Conservation (phyloP, 148 eudicot genomes). For the Rhododendron griersonianum region DNA sequence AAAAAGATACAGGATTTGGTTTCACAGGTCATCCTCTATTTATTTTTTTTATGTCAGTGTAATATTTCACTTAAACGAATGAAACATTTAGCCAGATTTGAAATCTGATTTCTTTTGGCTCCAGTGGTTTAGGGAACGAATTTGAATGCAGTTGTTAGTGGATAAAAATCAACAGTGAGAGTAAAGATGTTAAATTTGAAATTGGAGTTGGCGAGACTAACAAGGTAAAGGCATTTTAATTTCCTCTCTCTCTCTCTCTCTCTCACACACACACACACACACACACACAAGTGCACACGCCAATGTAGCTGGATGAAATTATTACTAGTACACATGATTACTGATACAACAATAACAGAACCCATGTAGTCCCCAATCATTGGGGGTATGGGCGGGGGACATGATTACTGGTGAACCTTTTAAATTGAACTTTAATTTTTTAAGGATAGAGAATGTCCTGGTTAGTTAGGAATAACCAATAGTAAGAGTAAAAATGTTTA, state of each 20-base stretch:
- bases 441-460: not conserved
- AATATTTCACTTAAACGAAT: not conserved
- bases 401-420: not conserved
- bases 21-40: conserved; percentile 56
- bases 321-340: not conserved
- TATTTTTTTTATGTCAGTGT: not conserved
- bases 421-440: not conserved
- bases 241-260: not conserved
- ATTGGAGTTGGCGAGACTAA: not conserved
- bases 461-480: not conserved
- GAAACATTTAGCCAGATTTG: not conserved
- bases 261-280: not conserved
- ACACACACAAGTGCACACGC: not conserved
- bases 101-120: not conserved
- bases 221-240: not conserved
- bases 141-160: not conserved
- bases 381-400: too few species aligned
- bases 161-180: not conserved
- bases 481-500: not conserved
- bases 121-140: not conserved
- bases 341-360: not conserved
- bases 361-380: too few species aligned
- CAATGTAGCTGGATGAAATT: not conserved
- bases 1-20: conserved; percentile 89
- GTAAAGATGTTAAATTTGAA: not conserved